Base-by-base conservation (phyloP, 164 flowering plant species). In the Piper longum region DNA sequence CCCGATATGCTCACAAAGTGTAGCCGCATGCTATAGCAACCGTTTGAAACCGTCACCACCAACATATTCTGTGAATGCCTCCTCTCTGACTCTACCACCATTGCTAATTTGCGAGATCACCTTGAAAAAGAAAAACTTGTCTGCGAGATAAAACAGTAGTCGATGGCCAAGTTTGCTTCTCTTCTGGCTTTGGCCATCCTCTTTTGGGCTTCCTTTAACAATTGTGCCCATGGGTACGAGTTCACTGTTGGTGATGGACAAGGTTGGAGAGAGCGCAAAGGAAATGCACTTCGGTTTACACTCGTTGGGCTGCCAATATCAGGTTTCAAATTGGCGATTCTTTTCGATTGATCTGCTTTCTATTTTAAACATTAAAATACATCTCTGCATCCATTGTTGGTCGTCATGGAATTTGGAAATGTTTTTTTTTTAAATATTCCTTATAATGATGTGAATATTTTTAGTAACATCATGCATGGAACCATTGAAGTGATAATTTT, bases 251-350 rank as follows among this genome's bases (percentile, higher is more conserved):
- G 92, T 3, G 85, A 71, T 19, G 64, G 9, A 1, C 45, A 45
- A 0, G 85, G 78, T 1, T 86, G 92, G 89, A 72, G 64, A 9
- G 62, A 68, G 51, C 88, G 85, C 0, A 43, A 58, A 3, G 48
- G 39, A 0, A 77, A 80, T 44, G 64, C 56, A 69, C 84, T 26
- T 57, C 60, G 0, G 2, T 76, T 8, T 84, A 78, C 64, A 66
- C 14, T 63, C 75, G 67, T 9, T 86, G 89, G 92, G 87, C 89
- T 67, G 43, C 74, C 17, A 66, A 66, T 56, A 71, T 62, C 66
- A 71, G 84, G 61, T 84, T 86, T 40, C 81, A 66, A 7, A 71
- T 84, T 44, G 86, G 86, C 52, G 87, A 86, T 73, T 71, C 83
- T 59, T 82, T 86, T 26, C 61, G 88, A 3, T 43, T 48, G 5